These are phyloP conservation scores for Cryptococcus sp. DNA, from an alignment of 1,284 basidiomycete genomes.

Conservation along the genomic window DNA sequence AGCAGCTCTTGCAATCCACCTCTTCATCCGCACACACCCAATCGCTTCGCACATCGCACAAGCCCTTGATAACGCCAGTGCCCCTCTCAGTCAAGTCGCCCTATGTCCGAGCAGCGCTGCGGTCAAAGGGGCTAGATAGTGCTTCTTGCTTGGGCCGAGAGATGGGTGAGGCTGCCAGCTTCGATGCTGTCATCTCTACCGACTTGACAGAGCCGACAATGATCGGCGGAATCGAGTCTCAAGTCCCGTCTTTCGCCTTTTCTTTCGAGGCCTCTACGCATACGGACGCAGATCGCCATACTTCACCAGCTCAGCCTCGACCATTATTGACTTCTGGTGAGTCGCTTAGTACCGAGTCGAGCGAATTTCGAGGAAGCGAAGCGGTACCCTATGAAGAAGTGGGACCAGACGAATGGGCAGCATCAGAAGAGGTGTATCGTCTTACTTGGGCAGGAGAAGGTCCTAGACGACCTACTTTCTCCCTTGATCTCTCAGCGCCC, in stretches of 20 bases:
- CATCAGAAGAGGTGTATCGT: slow-evolving; percentile 1
- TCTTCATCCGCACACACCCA: background rate
- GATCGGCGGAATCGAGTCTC: slow-evolving; percentile 7
- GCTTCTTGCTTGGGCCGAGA: background rate
- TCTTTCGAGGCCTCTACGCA: background rate
- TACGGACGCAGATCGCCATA: no score
- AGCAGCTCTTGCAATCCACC: background rate
- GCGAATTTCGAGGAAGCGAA: background rate
- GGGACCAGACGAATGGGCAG: background rate
- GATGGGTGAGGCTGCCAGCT: background rate
- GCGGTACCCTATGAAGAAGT: background rate
- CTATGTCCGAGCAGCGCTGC: slow-evolving; percentile 1
- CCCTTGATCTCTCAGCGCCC: slow-evolving; percentile 3
- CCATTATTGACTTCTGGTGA: no score
- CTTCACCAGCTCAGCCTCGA: no score
- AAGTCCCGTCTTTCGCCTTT: slow-evolving; percentile 8
- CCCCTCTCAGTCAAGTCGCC: slow-evolving; percentile 1
- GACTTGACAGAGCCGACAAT: background rate
- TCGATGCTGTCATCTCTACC: background rate
- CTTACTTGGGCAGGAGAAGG: background rate
- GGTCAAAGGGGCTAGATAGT: background rate
- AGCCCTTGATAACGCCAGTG: background rate
- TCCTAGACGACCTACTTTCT: background rate
- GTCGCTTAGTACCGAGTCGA: background rate
- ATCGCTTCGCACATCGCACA: background rate